Percentiles rank a stretch among this genome's conserved stretches.
Evolutionary conservation across 2,329 filamentous ascomycete species (phyloP).

Genomic region (Claviceps africana): DNA sequence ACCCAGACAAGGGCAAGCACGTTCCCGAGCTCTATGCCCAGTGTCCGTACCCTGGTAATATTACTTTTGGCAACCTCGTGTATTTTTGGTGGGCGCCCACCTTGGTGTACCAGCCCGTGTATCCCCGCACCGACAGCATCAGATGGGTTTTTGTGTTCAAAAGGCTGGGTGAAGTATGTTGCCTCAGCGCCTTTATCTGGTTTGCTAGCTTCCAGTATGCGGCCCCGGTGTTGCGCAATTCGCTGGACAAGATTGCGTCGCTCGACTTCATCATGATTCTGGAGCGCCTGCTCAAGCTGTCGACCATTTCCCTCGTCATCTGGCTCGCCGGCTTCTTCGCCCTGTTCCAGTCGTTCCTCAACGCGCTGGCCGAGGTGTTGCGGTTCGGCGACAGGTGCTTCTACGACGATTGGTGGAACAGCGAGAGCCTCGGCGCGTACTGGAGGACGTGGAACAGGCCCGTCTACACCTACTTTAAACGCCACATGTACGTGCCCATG

Average conservation of each 20-base stretch:
- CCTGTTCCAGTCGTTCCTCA: constrained; percentile 83
- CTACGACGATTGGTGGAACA: constrained; percentile 98
- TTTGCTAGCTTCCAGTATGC: constrained; percentile 90
- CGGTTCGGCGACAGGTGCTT: constrained; percentile 87
- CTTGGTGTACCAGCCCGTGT: constrained; percentile 90
- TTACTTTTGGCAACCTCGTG: constrained; percentile 72
- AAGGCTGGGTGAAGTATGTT: constrained; percentile 62
- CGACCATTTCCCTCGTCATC: constrained; percentile 86
- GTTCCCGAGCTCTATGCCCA: constrained; percentile 69
- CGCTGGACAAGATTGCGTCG: constrained; percentile 69
- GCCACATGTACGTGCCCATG: constrained; percentile 83
- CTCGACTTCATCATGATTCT: constrained; percentile 70
- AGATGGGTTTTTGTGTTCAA: constrained; percentile 83
- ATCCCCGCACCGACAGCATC: constrained; percentile 69
- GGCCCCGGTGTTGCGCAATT: constrained; percentile 77
- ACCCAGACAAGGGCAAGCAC: constrained; percentile 53
- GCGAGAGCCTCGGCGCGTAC: constrained; percentile 69
- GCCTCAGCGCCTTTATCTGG: constrained; percentile 84
- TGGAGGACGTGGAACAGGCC: constrained; percentile 98
- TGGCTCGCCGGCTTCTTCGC: constrained; percentile 98
- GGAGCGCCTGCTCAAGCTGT: constrained; percentile 86
- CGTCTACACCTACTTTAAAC: constrained; percentile 90
- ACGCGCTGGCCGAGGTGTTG: constrained; percentile 80
- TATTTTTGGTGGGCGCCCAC: constrained; percentile 99
- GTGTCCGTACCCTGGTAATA: constrained; percentile 82